Evolutionary conservation across 192 early-diverging fungal species (phyloP).

Genomic region (Geranomyces variabilis): DNA sequence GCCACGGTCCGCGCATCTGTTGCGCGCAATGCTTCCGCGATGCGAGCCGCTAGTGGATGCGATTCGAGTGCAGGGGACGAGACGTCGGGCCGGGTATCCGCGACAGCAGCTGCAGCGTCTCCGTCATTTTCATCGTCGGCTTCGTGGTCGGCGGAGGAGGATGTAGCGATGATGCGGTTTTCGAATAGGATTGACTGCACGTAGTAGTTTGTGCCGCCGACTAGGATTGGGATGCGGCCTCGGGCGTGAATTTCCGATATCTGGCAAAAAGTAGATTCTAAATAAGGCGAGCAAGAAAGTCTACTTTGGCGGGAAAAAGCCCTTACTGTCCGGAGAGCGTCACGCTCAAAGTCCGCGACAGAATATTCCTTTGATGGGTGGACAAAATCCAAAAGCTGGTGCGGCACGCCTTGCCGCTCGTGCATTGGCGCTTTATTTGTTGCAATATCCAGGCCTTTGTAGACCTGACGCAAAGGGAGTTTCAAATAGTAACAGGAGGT

Average conservation of each 20-base stretch:
- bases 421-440: constrained; percentile 88
- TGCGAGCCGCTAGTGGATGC: constrained; percentile 23
- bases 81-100: too few species aligned
- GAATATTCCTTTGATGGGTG: constrained; percentile 74
- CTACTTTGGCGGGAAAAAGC: too few species aligned
- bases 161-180: constrained; percentile 59
- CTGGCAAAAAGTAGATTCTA: constrained; percentile 32
- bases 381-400: constrained; percentile 87
- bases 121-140: not conserved
- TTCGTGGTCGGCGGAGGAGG: not conserved
- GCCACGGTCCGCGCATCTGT: constrained; percentile 24
- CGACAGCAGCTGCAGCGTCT: too few species aligned
- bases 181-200: constrained; percentile 88
- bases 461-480: too few species aligned
- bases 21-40: constrained; percentile 19
- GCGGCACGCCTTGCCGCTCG: constrained; percentile 71
- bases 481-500: too few species aligned
- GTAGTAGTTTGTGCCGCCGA: constrained; percentile 98
- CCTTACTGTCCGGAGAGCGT: constrained; percentile 69
- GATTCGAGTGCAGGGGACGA: not conserved
- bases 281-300: too few species aligned
- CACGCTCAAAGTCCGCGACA: constrained; percentile 81
- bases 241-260: constrained; percentile 79
- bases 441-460: constrained; percentile 86
- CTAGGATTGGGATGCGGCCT: constrained; percentile 78